Conservation (phyloP, 345 rosid genomes). For the Trapa bicornis region DNA sequence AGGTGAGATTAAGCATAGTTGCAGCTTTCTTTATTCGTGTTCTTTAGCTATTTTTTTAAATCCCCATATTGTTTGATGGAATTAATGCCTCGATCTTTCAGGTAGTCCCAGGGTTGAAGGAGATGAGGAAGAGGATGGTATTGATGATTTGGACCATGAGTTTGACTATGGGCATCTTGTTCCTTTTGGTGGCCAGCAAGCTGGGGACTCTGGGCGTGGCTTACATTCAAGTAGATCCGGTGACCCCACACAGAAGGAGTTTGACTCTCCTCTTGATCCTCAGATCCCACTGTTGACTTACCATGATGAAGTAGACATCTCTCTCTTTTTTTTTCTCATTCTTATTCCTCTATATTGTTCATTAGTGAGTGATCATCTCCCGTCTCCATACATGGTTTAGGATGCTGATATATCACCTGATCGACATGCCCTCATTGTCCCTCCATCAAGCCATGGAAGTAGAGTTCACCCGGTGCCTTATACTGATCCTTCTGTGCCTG, state of each 20-base stretch:
- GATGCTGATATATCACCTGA: conserved; percentile 76
- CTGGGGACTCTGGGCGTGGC: conserved; percentile 46
- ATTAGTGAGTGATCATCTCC: background rate
- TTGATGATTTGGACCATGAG: conserved; percentile 87
- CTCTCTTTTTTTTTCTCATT: conserved; percentile 1
- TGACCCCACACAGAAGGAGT: conserved; percentile 36
- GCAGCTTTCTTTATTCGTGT: background rate
- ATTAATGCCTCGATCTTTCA: conserved; percentile 11
- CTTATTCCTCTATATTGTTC: background rate
- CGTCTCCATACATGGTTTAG: conserved; percentile 21
- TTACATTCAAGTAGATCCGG: conserved; percentile 25
- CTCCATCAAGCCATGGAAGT: conserved; percentile 63
- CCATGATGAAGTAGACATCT: conserved; percentile 55
- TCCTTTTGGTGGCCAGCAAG: conserved; percentile 46
- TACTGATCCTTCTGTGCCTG: conserved; percentile 52
- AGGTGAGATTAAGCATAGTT: conserved; percentile 47
- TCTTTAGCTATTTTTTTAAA: no score
- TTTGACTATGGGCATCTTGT: conserved; percentile 43
- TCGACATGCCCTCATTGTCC: conserved; percentile 78
- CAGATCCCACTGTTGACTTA: conserved; percentile 88
- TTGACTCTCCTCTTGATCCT: conserved; percentile 55
- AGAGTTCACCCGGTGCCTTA: conserved; percentile 62
- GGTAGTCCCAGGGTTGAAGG: conserved; percentile 95
- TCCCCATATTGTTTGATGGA: background rate
- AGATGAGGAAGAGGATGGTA: conserved; percentile 91